Base-by-base conservation (phyloP, 169 alveolate species). In the Eimeria brunetti region DNA sequence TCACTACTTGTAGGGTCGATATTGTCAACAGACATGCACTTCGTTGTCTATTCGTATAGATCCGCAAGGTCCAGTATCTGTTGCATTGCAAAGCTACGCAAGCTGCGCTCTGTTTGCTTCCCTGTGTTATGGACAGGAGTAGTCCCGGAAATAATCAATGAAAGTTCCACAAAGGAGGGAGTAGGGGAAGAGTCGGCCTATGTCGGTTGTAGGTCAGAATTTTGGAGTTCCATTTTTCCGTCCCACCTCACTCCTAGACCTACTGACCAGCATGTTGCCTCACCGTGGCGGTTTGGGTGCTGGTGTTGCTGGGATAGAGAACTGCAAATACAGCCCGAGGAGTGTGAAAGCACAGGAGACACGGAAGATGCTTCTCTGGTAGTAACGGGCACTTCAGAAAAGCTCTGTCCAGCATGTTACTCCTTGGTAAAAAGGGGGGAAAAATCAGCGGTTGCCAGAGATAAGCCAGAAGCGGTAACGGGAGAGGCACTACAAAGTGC, bases 281-380 rank as follows among this genome's bases (percentile, higher is more conserved):
- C 67, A n/a, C 67, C 41, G 46, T 78, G 88, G 88, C 41, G 27
- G 44, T 53, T 1, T 46, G 88, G 67, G 64, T 46, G 88, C 67
- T 78, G 67, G 69, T 46, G 88, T 46, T 44, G 69, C 69, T 24
- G 60, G 88, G 44, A 0, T 24, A 49, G 49, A 46, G 49, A 27
- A 51, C 67, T 27, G 46, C 88, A 27, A 20, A n/a, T 46, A 16
- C 38, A 64, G n/a, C 88, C 88, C 27, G 60, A 41, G 20, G 56
- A 41, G 14, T 16, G 41, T 44, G 62, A 76, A 38, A 44, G 60
- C 22, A n/a, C 41, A n/a, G 30, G 30, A 27, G n/a, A n/a, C 33
- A 16, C 3, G 67, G n/a, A 78, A 49, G 88, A 30, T 41, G 46
- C n/a, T 38, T 1, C 46, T 44, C 67, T 27, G 60, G 44, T 12